Evolutionary conservation across 176 grass and related monocot species (phyloP).

Genomic region (Carex scoparia): DNA sequence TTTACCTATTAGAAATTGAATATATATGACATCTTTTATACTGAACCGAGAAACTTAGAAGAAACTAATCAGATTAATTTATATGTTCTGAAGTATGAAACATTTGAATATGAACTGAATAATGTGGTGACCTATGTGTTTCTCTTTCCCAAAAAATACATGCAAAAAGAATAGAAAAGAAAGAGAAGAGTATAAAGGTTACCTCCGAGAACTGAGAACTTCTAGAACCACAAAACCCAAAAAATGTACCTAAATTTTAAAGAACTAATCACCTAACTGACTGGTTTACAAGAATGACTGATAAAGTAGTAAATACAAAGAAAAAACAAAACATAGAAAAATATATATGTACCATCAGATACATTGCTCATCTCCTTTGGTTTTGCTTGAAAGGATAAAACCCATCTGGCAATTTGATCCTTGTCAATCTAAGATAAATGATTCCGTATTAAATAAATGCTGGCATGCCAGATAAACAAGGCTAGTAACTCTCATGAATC

Average conservation of each 20-base stretch:
- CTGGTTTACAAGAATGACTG: neutral
- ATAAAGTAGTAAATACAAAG: constrained; percentile 1
- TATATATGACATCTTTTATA: neutral
- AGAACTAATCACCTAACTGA: neutral
- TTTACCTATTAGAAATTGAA: neutral
- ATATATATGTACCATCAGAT: constrained; percentile 39
- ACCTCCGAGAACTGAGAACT: constrained; percentile 49
- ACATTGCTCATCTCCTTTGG: constrained; percentile 29
- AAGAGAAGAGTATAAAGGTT: constrained; percentile 25
- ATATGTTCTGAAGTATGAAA: neutral
- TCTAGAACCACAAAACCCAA: constrained; percentile 88
- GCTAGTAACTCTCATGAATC: neutral
- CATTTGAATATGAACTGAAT: constrained; percentile 1
- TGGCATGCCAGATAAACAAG: neutral
- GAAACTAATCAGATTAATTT: constrained; percentile 12
- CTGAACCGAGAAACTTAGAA: constrained; percentile 6
- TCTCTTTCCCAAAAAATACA: neutral
- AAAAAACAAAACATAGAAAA: neutral
- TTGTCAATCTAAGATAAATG: constrained; percentile 52
- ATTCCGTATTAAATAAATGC: neutral
- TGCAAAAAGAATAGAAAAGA: neutral
- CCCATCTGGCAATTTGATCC: constrained; percentile 62
- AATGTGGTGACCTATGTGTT: neutral
- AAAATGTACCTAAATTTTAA: constrained; percentile 50
- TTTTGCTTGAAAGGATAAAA: constrained; percentile 80